Evolutionary conservation across 2,329 filamentous ascomycete genomes (phyloP).

Genomic region (Ciborinia camelliae): DNA sequence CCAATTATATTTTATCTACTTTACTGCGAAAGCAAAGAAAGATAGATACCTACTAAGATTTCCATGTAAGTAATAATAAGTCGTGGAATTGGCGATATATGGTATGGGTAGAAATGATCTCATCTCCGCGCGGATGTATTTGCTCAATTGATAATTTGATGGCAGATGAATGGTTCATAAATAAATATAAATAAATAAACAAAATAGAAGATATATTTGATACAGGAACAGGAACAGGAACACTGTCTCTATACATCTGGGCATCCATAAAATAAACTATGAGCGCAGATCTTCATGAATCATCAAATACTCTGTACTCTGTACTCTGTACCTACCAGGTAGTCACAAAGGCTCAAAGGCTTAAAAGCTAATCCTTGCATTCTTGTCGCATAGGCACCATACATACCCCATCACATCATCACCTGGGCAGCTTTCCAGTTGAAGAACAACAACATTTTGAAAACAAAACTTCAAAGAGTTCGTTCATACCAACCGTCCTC

Average conservation of each 20-base stretch:
- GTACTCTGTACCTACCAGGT: too few relatives aligned
- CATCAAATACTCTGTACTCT: too few relatives aligned
- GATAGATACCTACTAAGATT: background rate
- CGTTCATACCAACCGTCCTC: background rate
- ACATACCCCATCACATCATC: slow-evolving; percentile 8
- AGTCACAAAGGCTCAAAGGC: too few relatives aligned
- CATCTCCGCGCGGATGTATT: background rate
- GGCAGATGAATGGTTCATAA: background rate
- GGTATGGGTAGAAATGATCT: background rate
- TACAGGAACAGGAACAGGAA: too few relatives aligned
- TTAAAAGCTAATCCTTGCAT: slow-evolving; percentile 16
- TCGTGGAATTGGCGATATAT: background rate
- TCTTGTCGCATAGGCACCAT: slow-evolving; percentile 6
- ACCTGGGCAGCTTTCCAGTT: slow-evolving; percentile 10
- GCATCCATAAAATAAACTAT: background rate
- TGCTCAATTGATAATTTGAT: background rate
- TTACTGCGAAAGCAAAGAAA: too few relatives aligned
- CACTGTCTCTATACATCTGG: too few relatives aligned
- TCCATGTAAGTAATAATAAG: too few relatives aligned
- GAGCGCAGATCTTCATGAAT: background rate
- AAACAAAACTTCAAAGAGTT: background rate
- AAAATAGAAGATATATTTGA: too few relatives aligned
- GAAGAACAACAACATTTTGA: background rate
- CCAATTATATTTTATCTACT: background rate
- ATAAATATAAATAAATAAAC: too few relatives aligned